Base-by-base conservation (phyloP, 768 basidiomycete species). In the Xerocomus potaroensis region DNA sequence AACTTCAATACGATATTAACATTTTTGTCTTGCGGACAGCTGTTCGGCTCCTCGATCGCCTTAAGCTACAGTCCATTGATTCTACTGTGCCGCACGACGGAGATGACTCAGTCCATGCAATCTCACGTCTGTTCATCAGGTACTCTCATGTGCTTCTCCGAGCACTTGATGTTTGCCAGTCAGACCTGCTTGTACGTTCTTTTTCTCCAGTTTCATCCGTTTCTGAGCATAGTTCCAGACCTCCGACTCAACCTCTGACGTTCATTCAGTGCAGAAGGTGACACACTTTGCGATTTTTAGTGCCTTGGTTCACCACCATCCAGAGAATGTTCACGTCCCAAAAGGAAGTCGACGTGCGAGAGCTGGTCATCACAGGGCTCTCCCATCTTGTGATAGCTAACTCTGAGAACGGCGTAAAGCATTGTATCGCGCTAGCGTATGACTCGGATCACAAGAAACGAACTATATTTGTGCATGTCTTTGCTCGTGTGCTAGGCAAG, bases 321-420 rank as follows among this genome's bases (percentile, higher is more conserved):
- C 73, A 65, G 78, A 76, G 70, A 63, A 66, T 68, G 48, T 69
- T 69, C 11, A 48, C 63, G 6, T 73, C 75, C 6, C 75, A 75
- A 38, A 74, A 73, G 54, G 79, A 80, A 43, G 75, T 76, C 1
- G 83, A 85, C 47, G 67, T 90, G 32, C 79, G 85, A 12, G 84
- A 90, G 48, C 69, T 89, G 14, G 82, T 90, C 34, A 87, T 94
- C 48, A 77, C 80, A 5, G 89, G 87, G 1, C 76, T 95, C 7
- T 79, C 91, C 1, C 83, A 91, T 50, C 72, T 95, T 6, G 83
- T 95, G 45, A 79, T 76, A 27, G 79, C 90, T 11, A 95, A 95
- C 60, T 83, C 87, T 14, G 89, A 93, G 59, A 84, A 81, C 55
- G 92, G 90, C 5, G 81, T 94, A 60, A 92, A 91, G 63, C 89